Conservation (phyloP, 2,329 filamentous ascomycete genomes). For the Beauveria sp. region DNA sequence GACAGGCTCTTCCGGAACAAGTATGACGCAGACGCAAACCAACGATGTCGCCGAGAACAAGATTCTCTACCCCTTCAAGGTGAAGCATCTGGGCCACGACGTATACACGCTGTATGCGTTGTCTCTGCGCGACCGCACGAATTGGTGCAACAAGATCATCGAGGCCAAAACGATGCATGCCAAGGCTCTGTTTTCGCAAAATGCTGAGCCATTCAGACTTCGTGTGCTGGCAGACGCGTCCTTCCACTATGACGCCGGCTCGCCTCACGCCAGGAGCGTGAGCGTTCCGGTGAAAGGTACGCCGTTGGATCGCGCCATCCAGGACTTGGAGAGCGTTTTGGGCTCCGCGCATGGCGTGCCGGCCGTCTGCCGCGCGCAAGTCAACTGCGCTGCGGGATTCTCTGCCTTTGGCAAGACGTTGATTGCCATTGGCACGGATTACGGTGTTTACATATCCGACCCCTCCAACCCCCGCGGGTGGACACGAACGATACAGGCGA, state of each 20-base stretch:
- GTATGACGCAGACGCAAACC: constrained; percentile 33
- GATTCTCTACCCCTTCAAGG: constrained; percentile 85
- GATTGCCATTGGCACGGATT: constrained; percentile 91
- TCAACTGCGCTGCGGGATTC: constrained; percentile 92
- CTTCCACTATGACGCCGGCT: constrained; percentile 68
- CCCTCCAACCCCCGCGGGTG: constrained; percentile 85
- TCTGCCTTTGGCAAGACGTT: constrained; percentile 75
- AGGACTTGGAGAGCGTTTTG: constrained; percentile 76
- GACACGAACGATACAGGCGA: constrained; percentile 72
- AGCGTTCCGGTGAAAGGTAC: constrained; percentile 80
- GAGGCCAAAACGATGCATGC: constrained; percentile 93
- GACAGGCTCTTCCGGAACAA: constrained; percentile 55
- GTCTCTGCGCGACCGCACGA: constrained; percentile 63
- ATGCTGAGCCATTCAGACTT: constrained; percentile 90
- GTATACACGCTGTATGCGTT: constrained; percentile 86
- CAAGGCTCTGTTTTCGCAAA: constrained; percentile 78
- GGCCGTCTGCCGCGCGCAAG: constrained; percentile 73
- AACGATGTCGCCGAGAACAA: constrained; percentile 67
- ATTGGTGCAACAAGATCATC: constrained; percentile 92
- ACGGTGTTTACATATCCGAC: constrained; percentile 85
- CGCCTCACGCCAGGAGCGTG: constrained; percentile 50
- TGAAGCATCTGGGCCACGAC: constrained; percentile 93
- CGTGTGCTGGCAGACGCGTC: constrained; percentile 88
- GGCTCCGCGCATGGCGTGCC: constrained; percentile 62
- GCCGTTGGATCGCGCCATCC: constrained; percentile 82